Evolutionary conservation across 805 yeast species (phyloP).

Genomic region (Candida takata): DNA sequence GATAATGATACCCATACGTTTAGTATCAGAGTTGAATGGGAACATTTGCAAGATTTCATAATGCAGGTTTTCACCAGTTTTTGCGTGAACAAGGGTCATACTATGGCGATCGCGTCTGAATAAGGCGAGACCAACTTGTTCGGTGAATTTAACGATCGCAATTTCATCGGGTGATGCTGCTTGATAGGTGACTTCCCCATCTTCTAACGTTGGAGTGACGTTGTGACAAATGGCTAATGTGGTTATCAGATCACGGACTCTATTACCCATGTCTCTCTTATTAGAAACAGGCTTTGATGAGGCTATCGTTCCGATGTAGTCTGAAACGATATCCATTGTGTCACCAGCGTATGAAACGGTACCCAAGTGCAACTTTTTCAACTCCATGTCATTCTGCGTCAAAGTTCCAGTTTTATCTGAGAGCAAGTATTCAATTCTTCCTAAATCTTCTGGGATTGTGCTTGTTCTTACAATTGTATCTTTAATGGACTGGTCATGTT

Average conservation of each 20-base stretch:
- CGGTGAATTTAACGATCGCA: constrained; percentile 92
- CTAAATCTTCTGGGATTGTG: constrained; percentile 96
- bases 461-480: constrained; percentile 93
- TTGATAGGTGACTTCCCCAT: constrained; percentile 73
- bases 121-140: constrained; percentile 73
- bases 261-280: constrained; percentile 63
- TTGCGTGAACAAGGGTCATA: constrained; percentile 59
- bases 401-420: constrained; percentile 96
- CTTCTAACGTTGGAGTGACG: constrained; percentile 88
- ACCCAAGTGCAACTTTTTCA: constrained; percentile 89
- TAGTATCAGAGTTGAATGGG: constrained; percentile 93
- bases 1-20: constrained; percentile 91
- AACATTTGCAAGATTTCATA: constrained; percentile 75
- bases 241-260: constrained; percentile 73
- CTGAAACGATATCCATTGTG: constrained; percentile 80
- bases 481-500: constrained; percentile 74
- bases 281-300: constrained; percentile 23
- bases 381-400: constrained; percentile 96
- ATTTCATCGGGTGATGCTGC: constrained; percentile 99
- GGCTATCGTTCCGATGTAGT: constrained; percentile 40
- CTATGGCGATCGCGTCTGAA: constrained; percentile 76
- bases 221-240: constrained; percentile 94
- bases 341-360: constrained; percentile 89
- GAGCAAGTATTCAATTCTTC: constrained; percentile 86
- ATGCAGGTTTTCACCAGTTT: constrained; percentile 41